Percentiles rank a stretch among this genome's conserved stretches.
Evolutionary conservation across 805 yeast genomes (phyloP).

Genomic region (Kockiozyma suomiensis): DNA sequence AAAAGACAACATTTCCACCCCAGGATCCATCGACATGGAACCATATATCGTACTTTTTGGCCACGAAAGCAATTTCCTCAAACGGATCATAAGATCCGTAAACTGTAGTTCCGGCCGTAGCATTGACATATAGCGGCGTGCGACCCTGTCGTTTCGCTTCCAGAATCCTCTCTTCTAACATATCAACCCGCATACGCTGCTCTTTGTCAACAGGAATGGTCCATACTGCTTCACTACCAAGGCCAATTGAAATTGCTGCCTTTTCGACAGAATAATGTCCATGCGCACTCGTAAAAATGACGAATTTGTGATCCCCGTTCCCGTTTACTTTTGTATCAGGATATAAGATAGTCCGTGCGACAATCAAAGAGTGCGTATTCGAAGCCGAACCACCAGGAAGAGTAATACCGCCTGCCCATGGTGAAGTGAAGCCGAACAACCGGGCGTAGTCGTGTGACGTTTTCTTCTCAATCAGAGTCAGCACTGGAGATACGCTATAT

Average conservation of each 20-base stretch:
- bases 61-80: conserved; percentile 54
- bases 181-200: conserved; percentile 59
- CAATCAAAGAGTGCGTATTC: conserved; percentile 74
- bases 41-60: conserved; percentile 64
- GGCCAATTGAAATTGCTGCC: conserved; percentile 74
- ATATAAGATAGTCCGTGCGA: conserved; percentile 65
- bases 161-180: conserved; percentile 52
- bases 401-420: conserved; percentile 75
- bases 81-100: conserved; percentile 81
- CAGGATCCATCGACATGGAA: conserved; percentile 87
- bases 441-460: conserved; percentile 69
- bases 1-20: conserved; percentile 85
- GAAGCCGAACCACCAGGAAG: conserved; percentile 90
- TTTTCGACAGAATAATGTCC: conserved; percentile 73
- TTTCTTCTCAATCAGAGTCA: conserved; percentile 71
- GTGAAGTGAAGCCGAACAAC: conserved; percentile 59
- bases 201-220: conserved; percentile 59
- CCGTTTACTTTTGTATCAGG: conserved; percentile 74
- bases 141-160: conserved; percentile 55
- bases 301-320: conserved; percentile 57
- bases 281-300: conserved; percentile 69
- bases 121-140: conserved; percentile 75
- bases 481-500: conserved; percentile 72
- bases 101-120: conserved; percentile 89
- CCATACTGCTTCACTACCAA: conserved; percentile 65